phyloP scores from a whole-genome alignment of 306 rosid genomes.

The Rosa chinensis region DNA sequence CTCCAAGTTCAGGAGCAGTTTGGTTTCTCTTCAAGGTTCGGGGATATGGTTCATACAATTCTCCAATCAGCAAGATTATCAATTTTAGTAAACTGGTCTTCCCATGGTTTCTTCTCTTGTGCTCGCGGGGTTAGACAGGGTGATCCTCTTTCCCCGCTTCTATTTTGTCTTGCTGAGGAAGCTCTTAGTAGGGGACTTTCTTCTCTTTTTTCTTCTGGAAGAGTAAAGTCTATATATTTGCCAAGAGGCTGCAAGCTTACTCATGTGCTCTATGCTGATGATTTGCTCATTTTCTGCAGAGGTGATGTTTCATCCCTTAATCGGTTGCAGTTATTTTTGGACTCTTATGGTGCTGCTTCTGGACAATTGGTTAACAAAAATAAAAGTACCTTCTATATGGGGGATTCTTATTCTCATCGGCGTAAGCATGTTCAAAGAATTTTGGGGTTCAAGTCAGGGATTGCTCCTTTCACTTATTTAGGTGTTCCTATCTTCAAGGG shows the following conservation, averaged over 20 bases:
- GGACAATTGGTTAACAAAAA: too few species aligned
- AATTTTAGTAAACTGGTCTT: too few species aligned
- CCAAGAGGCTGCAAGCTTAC: not conserved
- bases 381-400: too few species aligned
- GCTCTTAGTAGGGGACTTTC: not conserved
- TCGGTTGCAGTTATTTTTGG: not conserved
- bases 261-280: not conserved
- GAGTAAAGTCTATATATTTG: not conserved
- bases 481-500: too few species aligned
- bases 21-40: not conserved
- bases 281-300: not conserved
- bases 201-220: not conserved
- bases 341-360: not conserved
- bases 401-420: too few species aligned
- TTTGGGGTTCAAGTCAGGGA: too few species aligned
- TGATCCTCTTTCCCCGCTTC: too few species aligned
- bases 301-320: not conserved
- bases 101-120: too few species aligned
- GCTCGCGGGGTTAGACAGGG: too few species aligned
- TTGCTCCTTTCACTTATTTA: too few species aligned
- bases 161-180: not conserved
- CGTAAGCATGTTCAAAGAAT: too few species aligned
- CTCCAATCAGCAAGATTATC: not conserved
- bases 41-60: not conserved
- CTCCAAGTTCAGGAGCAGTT: not conserved